A percentile compares a stretch with the other conserved stretches of the same genome.
Conservation (phyloP, 176 grass and related monocot genomes). For the Oropetium thomaeum region DNA sequence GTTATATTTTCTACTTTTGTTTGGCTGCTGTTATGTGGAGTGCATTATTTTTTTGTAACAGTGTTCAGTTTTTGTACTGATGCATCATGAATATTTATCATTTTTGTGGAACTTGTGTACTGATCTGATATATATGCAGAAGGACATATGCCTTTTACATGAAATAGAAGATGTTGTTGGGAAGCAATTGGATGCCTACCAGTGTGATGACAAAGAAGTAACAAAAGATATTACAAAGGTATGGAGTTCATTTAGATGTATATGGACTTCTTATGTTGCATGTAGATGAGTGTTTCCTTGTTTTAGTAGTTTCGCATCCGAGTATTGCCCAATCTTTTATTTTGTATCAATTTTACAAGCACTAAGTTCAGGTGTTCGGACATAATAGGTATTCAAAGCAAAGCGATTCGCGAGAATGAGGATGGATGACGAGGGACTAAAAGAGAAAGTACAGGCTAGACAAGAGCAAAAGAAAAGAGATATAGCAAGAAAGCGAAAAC, state of each 20-base stretch:
- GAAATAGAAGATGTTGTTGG: constrained; percentile 75
- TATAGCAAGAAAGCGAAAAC: constrained; percentile 55
- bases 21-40: background rate
- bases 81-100: background rate
- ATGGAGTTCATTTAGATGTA: background rate
- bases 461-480: constrained; percentile 73
- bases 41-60: background rate
- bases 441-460: constrained; percentile 65
- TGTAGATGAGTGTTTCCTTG: background rate
- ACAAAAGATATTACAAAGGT: constrained; percentile 83
- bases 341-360: background rate
- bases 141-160: constrained; percentile 80
- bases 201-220: constrained; percentile 54
- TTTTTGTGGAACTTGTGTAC: background rate
- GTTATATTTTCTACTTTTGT: background rate
- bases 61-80: background rate
- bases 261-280: no score
- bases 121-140: constrained; percentile 45
- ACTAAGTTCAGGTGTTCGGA: background rate
- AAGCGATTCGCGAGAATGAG: constrained; percentile 72
- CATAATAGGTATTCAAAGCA: constrained; percentile 72
- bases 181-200: constrained; percentile 53
- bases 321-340: background rate
- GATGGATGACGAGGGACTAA: constrained; percentile 74
- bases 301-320: constrained; percentile 18